Evolutionary conservation across 768 basidiomycete genomes (phyloP).

Genomic region (Phlebiopsis gigantea): DNA sequence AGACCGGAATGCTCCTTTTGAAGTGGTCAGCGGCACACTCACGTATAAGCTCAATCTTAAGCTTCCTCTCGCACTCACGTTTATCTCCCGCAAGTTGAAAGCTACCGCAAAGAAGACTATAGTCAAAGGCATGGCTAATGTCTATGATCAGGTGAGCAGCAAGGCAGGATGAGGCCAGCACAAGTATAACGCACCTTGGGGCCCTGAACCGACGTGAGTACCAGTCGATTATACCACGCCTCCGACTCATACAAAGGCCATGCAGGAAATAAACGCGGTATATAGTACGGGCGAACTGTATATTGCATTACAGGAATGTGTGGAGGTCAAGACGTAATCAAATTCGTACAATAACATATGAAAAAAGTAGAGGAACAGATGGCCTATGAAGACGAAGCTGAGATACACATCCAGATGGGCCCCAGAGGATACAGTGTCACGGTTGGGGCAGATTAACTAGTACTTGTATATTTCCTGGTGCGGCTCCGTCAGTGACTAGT

Average conservation of each 20-base stretch:
- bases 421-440: background rate
- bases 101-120: too few relatives aligned
- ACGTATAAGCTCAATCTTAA: too few relatives aligned
- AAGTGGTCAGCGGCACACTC: too few relatives aligned
- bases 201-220: too few relatives aligned
- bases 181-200: too few relatives aligned
- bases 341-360: background rate
- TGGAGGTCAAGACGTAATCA: background rate
- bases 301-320: background rate
- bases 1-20: background rate
- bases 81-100: too few relatives aligned
- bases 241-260: background rate
- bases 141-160: too few relatives aligned
- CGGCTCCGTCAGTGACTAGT: background rate
- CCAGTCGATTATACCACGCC: background rate
- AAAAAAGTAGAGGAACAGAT: background rate
- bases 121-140: too few relatives aligned
- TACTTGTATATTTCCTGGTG: slow-evolving; percentile 7
- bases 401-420: background rate
- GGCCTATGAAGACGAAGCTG: background rate
- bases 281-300: background rate
- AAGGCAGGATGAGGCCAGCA: too few relatives aligned
- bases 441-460: background rate
- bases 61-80: too few relatives aligned
- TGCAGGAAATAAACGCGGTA: background rate